These are phyloP conservation scores for Paratinospora sagittata DNA, from an alignment of 164 flowering plant genomes.

Conservation along the genomic window DNA sequence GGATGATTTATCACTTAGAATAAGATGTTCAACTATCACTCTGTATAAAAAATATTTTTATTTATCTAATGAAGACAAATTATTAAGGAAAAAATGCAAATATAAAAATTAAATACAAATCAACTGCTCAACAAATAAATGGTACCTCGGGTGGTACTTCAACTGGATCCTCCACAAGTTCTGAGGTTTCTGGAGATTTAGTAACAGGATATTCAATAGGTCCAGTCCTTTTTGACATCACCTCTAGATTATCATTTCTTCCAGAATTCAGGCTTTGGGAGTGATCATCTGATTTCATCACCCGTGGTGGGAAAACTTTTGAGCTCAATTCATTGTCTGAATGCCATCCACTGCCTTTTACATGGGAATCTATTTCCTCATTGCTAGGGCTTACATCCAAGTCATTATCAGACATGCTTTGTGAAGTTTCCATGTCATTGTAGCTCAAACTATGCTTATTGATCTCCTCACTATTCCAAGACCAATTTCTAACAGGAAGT, in stretches of 20 bases:
- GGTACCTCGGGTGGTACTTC: constrained; percentile 94
- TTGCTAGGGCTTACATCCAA: constrained; percentile 33
- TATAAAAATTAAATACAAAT: too few relatives aligned
- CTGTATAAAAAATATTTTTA: too few relatives aligned
- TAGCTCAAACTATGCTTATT: constrained; percentile 28
- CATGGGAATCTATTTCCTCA: constrained; percentile 27
- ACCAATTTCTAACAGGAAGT: constrained; percentile 27
- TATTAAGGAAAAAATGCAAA: background rate
- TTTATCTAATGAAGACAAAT: background rate
- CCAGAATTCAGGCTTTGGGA: constrained; percentile 24
- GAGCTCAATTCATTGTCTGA: constrained; percentile 76
- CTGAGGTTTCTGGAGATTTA: constrained; percentile 21
- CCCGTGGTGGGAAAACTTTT: constrained; percentile 48
- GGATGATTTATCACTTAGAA: too few relatives aligned
- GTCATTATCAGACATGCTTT: constrained; percentile 59
- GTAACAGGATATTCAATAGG: constrained; percentile 23
- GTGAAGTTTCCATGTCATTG: constrained; percentile 33
- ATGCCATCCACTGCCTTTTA: constrained; percentile 58
- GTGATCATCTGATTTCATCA: constrained; percentile 38
- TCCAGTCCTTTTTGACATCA: constrained; percentile 19
- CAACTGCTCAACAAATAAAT: constrained; percentile 5
- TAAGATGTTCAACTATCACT: too few relatives aligned
- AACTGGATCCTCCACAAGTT: constrained; percentile 48
- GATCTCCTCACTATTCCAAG: constrained; percentile 55
- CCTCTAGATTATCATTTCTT: constrained; percentile 19